Evolutionary conservation across 208 protist species (phyloP), one percentile per base, ranked within the genome.

Genomic region (Endotrypanum monterogeii): DNA sequence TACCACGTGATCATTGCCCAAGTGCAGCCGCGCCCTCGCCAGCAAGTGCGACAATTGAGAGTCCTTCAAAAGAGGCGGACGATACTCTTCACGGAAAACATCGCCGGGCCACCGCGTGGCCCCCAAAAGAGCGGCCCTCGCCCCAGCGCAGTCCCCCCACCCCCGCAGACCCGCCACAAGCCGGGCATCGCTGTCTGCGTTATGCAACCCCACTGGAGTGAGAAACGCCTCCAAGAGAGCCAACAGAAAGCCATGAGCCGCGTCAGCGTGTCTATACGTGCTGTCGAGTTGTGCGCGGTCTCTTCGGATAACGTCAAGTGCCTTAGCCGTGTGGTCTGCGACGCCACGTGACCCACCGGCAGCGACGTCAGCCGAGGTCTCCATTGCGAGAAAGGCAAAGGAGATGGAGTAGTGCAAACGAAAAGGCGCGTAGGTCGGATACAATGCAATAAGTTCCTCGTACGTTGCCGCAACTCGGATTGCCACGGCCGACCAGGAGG

Each of bases 381-480:
- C 39, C 18, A 54, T 48, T 2, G 46, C 74, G 16, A 79, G 37
- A 52, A 83, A 82, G 20, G 55, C 37, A 44, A 70, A 78, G 9
- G 61, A 61, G 18, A 80, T 75, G 25, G 79, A 76, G 74, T 97
- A 94, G 80, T 97, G 93, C 25, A 92, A 74, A 5, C 93, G 83
- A 23, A 95, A 78, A 5, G 93, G 89, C 1, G 80, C 86, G 70
- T 86, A 92, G 51, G 73, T 35, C 0, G 85, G 83, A 55, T 90
- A 52, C 1, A 97, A 79, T 7, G 82, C 93, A 52, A 97, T 94
- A n/a, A 95, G 85, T 79, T 97, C 93, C 80, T 97, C 93, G 23
- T 89, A 83, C 46, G 87, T 72, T 0, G 88, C 90, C 0, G 93
- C 86, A 8, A 73, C 62, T 25, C 93, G 90, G 6, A 75, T 63